Percentiles rank a stretch among this genome's conserved stretches.
phyloP scores from a whole-genome alignment of 1,284 basidiomycete species.

The Gomphus sp. region DNA sequence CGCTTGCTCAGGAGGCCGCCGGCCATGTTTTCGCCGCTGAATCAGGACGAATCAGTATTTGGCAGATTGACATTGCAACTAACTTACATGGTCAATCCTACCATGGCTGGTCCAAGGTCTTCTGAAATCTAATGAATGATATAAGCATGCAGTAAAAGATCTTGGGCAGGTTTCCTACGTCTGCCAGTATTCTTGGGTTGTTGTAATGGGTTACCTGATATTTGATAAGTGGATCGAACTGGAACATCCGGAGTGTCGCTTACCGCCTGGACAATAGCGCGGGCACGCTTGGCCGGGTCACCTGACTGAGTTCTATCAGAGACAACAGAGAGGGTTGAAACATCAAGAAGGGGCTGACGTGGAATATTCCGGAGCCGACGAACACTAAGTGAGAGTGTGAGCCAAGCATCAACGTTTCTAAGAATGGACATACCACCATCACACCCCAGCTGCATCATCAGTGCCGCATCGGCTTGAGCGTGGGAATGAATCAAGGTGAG shows the following conservation, averaged over 20 bases:
- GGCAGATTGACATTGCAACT: neutral
- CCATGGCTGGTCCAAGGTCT: constrained; percentile 86
- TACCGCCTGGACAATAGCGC: constrained; percentile 96
- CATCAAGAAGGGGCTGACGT: constrained; percentile 40
- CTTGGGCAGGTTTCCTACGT: constrained; percentile 31
- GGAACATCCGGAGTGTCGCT: constrained; percentile 16
- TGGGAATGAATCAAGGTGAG: neutral
- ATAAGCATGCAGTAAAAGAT: constrained; percentile 12
- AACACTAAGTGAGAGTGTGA: constrained; percentile 46
- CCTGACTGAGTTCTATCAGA: constrained; percentile 52
- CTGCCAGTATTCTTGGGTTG: constrained; percentile 79
- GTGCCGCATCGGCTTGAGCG: constrained; percentile 77
- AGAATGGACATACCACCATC: constrained; percentile 71
- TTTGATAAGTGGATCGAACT: neutral
- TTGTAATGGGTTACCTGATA: constrained; percentile 86
- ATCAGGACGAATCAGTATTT: neutral
- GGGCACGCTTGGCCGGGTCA: constrained; percentile 89
- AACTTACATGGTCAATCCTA: constrained; percentile 80
- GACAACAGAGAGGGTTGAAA: neutral
- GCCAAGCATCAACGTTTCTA: neutral
- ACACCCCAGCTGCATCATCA: constrained; percentile 99
- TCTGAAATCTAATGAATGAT: constrained; percentile 63
- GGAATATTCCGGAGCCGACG: constrained; percentile 93
- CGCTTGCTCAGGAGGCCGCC: constrained; percentile 48
- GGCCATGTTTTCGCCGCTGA: constrained; percentile 52